These are phyloP conservation scores for Pseudohyphozyma bogoriensis DNA, from an alignment of 768 basidiomycete species.

Conservation along the genomic window DNA sequence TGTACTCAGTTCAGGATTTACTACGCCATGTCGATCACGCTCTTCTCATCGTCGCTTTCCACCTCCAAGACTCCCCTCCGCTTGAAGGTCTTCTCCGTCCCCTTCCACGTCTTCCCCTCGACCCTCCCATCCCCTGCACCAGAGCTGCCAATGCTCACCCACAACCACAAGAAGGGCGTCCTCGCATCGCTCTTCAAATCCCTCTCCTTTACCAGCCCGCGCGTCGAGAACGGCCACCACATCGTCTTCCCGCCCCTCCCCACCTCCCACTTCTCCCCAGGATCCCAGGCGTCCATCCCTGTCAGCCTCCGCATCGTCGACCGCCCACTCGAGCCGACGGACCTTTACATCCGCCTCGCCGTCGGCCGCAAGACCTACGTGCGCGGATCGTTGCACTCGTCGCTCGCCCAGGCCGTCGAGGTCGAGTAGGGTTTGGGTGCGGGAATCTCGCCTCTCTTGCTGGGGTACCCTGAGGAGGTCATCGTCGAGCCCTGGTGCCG, in stretches of 20 bases:
- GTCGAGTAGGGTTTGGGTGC: slow-evolving; percentile 31
- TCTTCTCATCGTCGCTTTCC: slow-evolving; percentile 26
- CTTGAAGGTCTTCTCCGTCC: slow-evolving; percentile 32
- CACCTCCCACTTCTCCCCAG: slow-evolving; percentile 32
- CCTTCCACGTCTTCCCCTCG: slow-evolving; percentile 33
- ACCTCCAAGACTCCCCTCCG: slow-evolving; percentile 26
- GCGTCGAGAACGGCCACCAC: slow-evolving; percentile 30
- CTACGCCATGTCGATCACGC: slow-evolving; percentile 34
- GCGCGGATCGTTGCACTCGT: slow-evolving; percentile 23
- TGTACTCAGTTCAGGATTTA: slow-evolving; percentile 31
- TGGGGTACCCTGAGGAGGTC: slow-evolving; percentile 31
- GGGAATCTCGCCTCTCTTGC: slow-evolving; percentile 11
- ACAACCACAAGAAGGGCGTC: slow-evolving; percentile 31
- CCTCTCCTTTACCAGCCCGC: slow-evolving; percentile 22
- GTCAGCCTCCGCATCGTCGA: slow-evolving; percentile 32
- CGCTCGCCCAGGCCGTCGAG: slow-evolving; percentile 23
- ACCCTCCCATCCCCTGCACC: slow-evolving; percentile 30
- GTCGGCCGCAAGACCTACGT: slow-evolving; percentile 33
- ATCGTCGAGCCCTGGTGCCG: slow-evolving; percentile 31
- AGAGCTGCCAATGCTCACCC: slow-evolving; percentile 31
- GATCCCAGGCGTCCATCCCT: slow-evolving; percentile 27
- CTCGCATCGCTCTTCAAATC: slow-evolving; percentile 30
- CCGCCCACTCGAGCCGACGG: slow-evolving; percentile 32
- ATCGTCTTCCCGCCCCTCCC: slow-evolving; percentile 32
- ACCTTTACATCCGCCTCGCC: slow-evolving; percentile 34